Base-by-base conservation (phyloP, 306 rosid species). In the Fragaria nilgerrensis region DNA sequence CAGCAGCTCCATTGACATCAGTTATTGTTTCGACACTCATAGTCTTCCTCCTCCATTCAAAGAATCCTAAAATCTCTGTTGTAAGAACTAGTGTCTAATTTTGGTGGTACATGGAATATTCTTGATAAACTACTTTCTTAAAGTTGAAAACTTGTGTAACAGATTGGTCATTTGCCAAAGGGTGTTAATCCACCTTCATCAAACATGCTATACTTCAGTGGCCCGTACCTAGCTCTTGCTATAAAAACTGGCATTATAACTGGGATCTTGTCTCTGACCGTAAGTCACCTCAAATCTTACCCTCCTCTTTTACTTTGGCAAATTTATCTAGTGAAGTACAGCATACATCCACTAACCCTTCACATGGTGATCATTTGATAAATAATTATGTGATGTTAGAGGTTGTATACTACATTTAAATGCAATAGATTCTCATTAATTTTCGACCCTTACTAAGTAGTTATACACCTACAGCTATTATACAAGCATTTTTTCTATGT, bases 231-330 rank as follows among this genome's bases (percentile, higher is more conserved):
- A 50, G 96, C 87, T 22, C 87, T 90, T 73, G 97, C 96, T 61
- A 87, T 95, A 75, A 95, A 95, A 90, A 92, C 97, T 41, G 98
- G 98, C 80, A 82, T 95, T 22, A 82, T 95, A 49, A 92, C 91
- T 58, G 99, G 99, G 76, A 89, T 95, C 75, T 86, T 95, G 76
- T 88, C 99, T 43, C 97, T 95, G 76, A 96, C 99, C 27, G 99
- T 96, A 84, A 93, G 97, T 64, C 78, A 9, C 68, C 45, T 9
- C 43, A 53, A 80, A 34, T 63, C 63, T 16, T 12, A 29, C 12
- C 68, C 3, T 13, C 69, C 27, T 45, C 15, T 61, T 70, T 73
- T 53, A 62, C 73, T 75, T 23, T 1, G 34, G 36, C 13, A 3
- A 6, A 22, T 59, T 11, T 23, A 25, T 59, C 36, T 13, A 59